A percentile compares a stretch with the other conserved stretches of the same genome.
Evolutionary conservation across 1,139 yeast species (phyloP).

Genomic region (Pichia kudriavzevii): DNA sequence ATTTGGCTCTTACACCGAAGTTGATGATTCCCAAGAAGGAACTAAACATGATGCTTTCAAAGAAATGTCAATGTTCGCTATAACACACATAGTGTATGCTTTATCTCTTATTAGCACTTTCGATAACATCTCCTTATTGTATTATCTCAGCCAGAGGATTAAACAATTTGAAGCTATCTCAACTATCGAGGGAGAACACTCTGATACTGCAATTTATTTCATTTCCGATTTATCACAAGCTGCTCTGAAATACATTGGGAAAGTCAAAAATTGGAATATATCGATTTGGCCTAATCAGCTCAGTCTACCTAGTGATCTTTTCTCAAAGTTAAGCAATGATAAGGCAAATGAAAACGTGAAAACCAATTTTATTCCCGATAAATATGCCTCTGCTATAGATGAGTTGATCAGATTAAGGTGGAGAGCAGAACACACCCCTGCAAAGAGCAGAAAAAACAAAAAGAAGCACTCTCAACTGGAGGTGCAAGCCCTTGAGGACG

Average conservation of each 20-base stretch:
- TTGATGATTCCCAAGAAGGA: slow-evolving; percentile 11
- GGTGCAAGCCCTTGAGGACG: no score
- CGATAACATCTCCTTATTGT: slow-evolving; percentile 65
- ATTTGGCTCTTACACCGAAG: slow-evolving; percentile 19
- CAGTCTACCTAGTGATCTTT: slow-evolving; percentile 59
- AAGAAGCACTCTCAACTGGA: no score
- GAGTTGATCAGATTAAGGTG: slow-evolving; percentile 11
- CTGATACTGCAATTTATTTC: slow-evolving; percentile 38
- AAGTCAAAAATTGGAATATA: slow-evolving; percentile 56
- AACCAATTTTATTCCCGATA: slow-evolving; percentile 8
- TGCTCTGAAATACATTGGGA: slow-evolving; percentile 52
- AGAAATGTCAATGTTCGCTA: slow-evolving; percentile 33
- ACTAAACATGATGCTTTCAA: slow-evolving; percentile 19
- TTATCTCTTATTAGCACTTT: slow-evolving; percentile 53
- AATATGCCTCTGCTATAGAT: neutral
- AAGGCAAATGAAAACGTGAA: slow-evolving; percentile 4
- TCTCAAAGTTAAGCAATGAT: slow-evolving; percentile 28
- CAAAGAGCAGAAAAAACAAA: slow-evolving; percentile 1
- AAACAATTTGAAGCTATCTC: slow-evolving; percentile 53
- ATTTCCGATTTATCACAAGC: slow-evolving; percentile 71
- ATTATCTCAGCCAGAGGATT: slow-evolving; percentile 69
- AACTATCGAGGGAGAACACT: slow-evolving; percentile 24
- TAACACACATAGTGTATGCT: slow-evolving; percentile 53
- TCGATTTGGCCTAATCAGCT: slow-evolving; percentile 79
- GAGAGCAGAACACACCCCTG: slow-evolving; percentile 7